Percentiles rank a stretch among this genome's conserved stretches.
Evolutionary conservation across 495 filamentous ascomycete genomes (phyloP).

Genomic region (Aspergillus conjunctus): DNA sequence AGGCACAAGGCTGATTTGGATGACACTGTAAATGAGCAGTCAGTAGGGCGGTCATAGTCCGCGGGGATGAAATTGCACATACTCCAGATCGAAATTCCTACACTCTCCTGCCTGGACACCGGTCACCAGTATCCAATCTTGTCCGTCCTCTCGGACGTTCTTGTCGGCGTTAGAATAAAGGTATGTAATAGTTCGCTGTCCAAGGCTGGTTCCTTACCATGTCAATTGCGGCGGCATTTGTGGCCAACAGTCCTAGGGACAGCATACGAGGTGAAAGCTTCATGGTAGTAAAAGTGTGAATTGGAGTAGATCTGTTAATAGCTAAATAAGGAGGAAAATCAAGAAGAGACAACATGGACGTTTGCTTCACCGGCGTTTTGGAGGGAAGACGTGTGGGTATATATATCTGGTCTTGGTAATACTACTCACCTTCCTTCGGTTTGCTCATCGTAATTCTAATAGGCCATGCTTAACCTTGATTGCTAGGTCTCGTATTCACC

Average conservation of each 20-base stretch:
- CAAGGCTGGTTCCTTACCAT: neutral
- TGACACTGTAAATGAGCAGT: neutral
- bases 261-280: neutral
- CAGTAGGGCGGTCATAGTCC: neutral
- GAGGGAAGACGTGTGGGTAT: neutral
- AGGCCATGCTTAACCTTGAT: neutral
- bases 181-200: neutral
- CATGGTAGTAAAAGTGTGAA: neutral
- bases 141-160: neutral
- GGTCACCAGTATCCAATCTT: conserved; percentile 1
- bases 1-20: neutral
- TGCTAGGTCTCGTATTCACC: neutral
- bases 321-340: neutral
- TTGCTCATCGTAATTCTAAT: neutral
- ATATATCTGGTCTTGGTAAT: neutral
- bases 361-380: neutral
- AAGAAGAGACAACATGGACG: neutral
- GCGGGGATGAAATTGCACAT: neutral
- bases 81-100: neutral
- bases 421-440: neutral
- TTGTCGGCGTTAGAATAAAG: neutral
- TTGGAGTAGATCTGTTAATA: neutral
- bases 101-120: neutral
- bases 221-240: neutral
- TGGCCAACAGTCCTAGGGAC: neutral